Base-by-base conservation (phyloP, 352 stramenopile genomes). In the Pythium pyrilobum region DNA sequence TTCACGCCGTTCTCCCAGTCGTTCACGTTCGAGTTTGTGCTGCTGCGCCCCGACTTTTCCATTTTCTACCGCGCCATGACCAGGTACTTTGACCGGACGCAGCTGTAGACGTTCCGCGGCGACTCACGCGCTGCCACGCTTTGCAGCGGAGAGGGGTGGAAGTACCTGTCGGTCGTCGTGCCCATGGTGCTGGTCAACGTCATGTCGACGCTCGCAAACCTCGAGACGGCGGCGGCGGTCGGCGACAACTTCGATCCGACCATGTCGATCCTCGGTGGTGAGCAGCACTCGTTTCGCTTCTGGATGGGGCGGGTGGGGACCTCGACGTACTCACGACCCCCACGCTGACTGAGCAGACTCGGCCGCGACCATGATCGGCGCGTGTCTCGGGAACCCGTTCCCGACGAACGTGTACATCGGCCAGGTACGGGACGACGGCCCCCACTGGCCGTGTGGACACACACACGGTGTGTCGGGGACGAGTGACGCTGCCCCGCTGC, bases 181-280 rank as follows among this genome's bases (percentile, higher is more conserved):
- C 69, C 69, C 2, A 67, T 79, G 69, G 64, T 75, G 31, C 56
- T 75, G 8, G 66, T 75, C 36, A 79, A 79, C 48, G 59, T 79
- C 43, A 71, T 75, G 59, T 65, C 59, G 12, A 74, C 66, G 4
- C 54, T 79, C 2, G 68, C 69, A 9, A 72, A 71, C 39, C 40
- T 79, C 2, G 69, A 79, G 51, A 71, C 62, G 5, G 65, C 69
- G 2, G 45, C 56, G 15, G 64, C 66, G 21, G 66, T 79, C 18
- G 69, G 69, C 15, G 69, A 79, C 46, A 58, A 70, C n/a, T 79
- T 67, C 52, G 64, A 71, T 40, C 57, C 63, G 2, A 68, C 58
- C 3, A 31, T 59, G 28, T 64, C 56, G 21, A 67, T 79, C 16
- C 54, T 73, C 13, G 62, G 60, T 37, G 64, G 64, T 67, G 47